These are phyloP conservation scores for Lachancea sp. DNA, from an alignment of 805 yeast species.

Conservation along the genomic window DNA sequence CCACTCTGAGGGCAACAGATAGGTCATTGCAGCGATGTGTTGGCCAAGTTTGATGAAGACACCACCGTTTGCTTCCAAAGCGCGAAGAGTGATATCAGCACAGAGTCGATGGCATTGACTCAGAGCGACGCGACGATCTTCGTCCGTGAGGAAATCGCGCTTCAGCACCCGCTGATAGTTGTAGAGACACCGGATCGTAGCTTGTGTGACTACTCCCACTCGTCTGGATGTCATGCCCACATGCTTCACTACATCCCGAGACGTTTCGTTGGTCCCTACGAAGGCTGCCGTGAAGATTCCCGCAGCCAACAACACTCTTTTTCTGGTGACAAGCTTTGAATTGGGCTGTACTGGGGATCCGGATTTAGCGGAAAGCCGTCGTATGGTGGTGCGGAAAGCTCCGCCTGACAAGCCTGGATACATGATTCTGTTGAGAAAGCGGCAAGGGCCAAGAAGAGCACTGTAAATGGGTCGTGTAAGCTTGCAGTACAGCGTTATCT, in stretches of 20 bases:
- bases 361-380: neutral
- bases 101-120: constrained; percentile 64
- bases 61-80: constrained; percentile 84
- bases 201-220: constrained; percentile 56
- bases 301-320: constrained; percentile 7
- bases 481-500: too few species aligned
- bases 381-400: neutral
- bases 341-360: neutral
- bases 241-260: constrained; percentile 22
- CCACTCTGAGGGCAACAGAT: constrained; percentile 89
- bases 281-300: constrained; percentile 16
- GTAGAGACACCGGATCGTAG: constrained; percentile 67
- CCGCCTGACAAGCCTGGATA: neutral
- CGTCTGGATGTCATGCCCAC: constrained; percentile 39
- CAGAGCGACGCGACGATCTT: constrained; percentile 47
- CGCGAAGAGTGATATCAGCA: constrained; percentile 70
- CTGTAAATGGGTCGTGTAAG: neutral
- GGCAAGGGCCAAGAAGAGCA: neutral
- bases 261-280: constrained; percentile 25
- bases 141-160: constrained; percentile 37
- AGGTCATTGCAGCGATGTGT: constrained; percentile 87
- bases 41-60: constrained; percentile 92
- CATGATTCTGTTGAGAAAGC: neutral
- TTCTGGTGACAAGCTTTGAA: constrained; percentile 6
- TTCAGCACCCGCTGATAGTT: constrained; percentile 57